Conservation (phyloP, 371 early-diverging fungal genomes). For the Mortierella sp. region DNA sequence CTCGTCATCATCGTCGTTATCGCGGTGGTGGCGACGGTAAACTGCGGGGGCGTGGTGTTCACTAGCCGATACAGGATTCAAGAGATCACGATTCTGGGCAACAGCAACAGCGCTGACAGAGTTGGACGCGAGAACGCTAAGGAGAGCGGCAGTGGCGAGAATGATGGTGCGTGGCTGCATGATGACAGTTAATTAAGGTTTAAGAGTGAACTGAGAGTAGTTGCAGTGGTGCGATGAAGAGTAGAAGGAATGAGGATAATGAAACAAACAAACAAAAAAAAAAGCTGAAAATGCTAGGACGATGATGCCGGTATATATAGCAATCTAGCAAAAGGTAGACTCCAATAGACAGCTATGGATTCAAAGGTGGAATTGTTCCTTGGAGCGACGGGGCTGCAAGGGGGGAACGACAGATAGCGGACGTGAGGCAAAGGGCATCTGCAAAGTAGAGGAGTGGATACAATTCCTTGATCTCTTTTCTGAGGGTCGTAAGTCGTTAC, state of each 20-base stretch:
- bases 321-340: background rate
- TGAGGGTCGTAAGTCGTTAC: background rate
- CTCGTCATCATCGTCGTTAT: background rate
- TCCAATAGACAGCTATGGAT: background rate
- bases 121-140: constrained; percentile 25
- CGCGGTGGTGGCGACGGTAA: constrained; percentile 31
- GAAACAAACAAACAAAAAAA: background rate
- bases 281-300: no score
- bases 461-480: background rate
- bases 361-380: background rate
- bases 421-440: background rate
- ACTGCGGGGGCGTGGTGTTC: background rate
- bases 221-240: background rate
- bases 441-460: background rate
- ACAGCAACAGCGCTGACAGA: constrained; percentile 22
- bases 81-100: background rate
- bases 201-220: background rate
- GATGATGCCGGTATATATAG: constrained; percentile 4
- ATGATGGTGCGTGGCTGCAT: constrained; percentile 30
- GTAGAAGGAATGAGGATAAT: background rate
- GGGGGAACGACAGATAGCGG: background rate
- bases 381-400: background rate
- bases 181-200: background rate
- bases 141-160: constrained; percentile 21
- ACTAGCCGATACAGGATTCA: constrained; percentile 2